These are phyloP conservation scores for Crucihimalaya himalaica DNA, from an alignment of 345 rosid species.

Conservation along the genomic window DNA sequence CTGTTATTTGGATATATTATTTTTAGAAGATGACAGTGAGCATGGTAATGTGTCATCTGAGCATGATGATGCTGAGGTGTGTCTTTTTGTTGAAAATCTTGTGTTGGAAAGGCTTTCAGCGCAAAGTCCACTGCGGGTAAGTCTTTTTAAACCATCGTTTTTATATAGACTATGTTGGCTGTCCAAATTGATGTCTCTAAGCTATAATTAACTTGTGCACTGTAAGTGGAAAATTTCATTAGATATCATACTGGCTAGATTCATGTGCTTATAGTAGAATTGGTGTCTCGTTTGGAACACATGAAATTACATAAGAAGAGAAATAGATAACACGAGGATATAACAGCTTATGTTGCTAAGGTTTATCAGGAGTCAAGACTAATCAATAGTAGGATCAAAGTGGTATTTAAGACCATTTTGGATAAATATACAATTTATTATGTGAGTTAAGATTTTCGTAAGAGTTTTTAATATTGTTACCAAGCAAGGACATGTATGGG, in stretches of 20 bases:
- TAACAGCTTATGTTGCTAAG: background rate
- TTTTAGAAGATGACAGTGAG: slow-evolving; percentile 34
- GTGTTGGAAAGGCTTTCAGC: slow-evolving; percentile 93
- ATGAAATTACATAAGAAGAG: background rate
- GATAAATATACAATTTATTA: background rate
- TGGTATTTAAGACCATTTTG: slow-evolving; percentile 3
- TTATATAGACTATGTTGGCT: slow-evolving; percentile 11
- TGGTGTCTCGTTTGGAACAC: slow-evolving; percentile 9
- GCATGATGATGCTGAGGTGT: slow-evolving; percentile 54
- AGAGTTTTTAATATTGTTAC: slow-evolving; percentile 18
- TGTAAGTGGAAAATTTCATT: background rate
- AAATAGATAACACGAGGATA: slow-evolving; percentile 2
- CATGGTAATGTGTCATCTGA: slow-evolving; percentile 55
- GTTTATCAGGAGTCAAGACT: background rate
- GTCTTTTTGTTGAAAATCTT: slow-evolving; percentile 89
- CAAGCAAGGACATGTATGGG: slow-evolving; percentile 1
- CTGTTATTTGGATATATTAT: slow-evolving; percentile 6
- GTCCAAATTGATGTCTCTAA: slow-evolving; percentile 13
- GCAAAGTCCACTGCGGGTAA: slow-evolving; percentile 94
- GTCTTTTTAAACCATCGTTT: slow-evolving; percentile 16
- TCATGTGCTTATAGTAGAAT: background rate
- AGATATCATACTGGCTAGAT: slow-evolving; percentile 10
- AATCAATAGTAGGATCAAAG: background rate
- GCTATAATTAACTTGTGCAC: background rate
- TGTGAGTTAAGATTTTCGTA: too few relatives aligned